phyloP scores from a whole-genome alignment of 2,329 filamentous ascomycete species.

The Pezicula carpinea region DNA sequence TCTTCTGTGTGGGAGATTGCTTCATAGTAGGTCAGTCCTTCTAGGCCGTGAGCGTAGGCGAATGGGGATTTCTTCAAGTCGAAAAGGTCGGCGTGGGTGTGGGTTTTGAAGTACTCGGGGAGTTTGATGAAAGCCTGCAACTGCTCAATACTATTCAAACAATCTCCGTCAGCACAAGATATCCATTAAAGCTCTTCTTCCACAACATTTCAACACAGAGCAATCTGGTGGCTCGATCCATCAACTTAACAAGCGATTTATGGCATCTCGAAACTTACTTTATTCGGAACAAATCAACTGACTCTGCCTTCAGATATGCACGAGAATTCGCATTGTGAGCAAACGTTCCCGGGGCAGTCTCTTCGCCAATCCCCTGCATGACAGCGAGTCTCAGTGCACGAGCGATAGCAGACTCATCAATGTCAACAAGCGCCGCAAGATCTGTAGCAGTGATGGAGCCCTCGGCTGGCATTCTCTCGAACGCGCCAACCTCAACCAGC shows the following conservation, averaged over 20 bases:
- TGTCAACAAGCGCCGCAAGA: slow-evolving; percentile 11
- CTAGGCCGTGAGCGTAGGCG: slow-evolving; percentile 10
- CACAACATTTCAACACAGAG: no score
- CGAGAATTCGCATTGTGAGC: slow-evolving; percentile 16
- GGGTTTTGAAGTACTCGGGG: slow-evolving; percentile 15
- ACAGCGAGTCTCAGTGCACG: slow-evolving; percentile 16
- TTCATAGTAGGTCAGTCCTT: slow-evolving; percentile 20
- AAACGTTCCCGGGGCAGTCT: slow-evolving; percentile 14
- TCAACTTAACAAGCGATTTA: no score
- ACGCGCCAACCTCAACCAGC: slow-evolving; percentile 16
- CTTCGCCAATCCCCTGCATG: slow-evolving; percentile 11
- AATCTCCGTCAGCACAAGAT: no score
- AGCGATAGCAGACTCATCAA: slow-evolving; percentile 16
- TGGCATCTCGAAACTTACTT: slow-evolving; percentile 16
- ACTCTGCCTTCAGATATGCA: slow-evolving; percentile 12
- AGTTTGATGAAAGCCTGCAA: slow-evolving; percentile 4
- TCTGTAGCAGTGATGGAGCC: slow-evolving; percentile 15
- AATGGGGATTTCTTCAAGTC: slow-evolving; percentile 17
- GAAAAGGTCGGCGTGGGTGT: slow-evolving; percentile 8
- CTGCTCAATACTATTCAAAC: slow-evolving; percentile 8
- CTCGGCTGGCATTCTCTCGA: slow-evolving; percentile 19
- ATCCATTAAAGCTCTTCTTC: no score
- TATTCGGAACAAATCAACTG: slow-evolving; percentile 16
- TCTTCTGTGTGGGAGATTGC: slow-evolving; percentile 10
- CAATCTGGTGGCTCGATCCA: no score